Percentiles rank a stretch among this genome's conserved stretches.
phyloP scores from a whole-genome alignment of 2,329 filamentous ascomycete genomes.

The Stemphylium beticola region DNA sequence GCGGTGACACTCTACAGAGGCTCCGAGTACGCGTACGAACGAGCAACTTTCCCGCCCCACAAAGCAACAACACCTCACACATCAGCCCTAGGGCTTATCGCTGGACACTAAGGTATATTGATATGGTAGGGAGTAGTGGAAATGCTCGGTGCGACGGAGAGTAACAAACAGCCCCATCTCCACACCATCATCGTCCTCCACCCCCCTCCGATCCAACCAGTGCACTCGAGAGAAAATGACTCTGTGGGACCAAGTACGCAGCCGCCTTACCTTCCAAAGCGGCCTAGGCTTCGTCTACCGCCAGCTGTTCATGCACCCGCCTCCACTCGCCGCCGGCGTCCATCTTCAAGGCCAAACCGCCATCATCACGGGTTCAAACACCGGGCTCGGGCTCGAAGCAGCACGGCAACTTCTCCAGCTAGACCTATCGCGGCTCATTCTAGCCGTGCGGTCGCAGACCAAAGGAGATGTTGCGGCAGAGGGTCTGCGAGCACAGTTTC shows the following conservation, averaged over 20 bases:
- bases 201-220: background rate
- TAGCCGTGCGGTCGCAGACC: conserved; percentile 33
- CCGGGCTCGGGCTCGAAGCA: conserved; percentile 37
- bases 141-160: too few relatives aligned
- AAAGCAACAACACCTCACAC: too few relatives aligned
- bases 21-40: too few relatives aligned
- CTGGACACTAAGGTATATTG: too few relatives aligned
- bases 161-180: too few relatives aligned
- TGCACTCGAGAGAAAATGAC: background rate
- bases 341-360: conserved; percentile 42
- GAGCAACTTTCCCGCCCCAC: too few relatives aligned
- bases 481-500: conserved; percentile 16
- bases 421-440: conserved; percentile 30
- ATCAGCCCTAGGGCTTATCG: too few relatives aligned
- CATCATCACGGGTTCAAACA: conserved; percentile 50
- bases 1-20: too few relatives aligned
- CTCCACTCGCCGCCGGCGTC: background rate
- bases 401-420: conserved; percentile 28
- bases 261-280: conserved; percentile 11
- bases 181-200: too few relatives aligned
- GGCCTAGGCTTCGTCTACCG: conserved; percentile 10
- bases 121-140: too few relatives aligned
- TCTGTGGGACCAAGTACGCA: conserved; percentile 5
- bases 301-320: conserved; percentile 6
- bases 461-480: conserved; percentile 39